Evolutionary conservation across 139 green algal species (phyloP), one percentile per base, ranked within the genome.

Genomic region (Volvox reticuliferus): DNA sequence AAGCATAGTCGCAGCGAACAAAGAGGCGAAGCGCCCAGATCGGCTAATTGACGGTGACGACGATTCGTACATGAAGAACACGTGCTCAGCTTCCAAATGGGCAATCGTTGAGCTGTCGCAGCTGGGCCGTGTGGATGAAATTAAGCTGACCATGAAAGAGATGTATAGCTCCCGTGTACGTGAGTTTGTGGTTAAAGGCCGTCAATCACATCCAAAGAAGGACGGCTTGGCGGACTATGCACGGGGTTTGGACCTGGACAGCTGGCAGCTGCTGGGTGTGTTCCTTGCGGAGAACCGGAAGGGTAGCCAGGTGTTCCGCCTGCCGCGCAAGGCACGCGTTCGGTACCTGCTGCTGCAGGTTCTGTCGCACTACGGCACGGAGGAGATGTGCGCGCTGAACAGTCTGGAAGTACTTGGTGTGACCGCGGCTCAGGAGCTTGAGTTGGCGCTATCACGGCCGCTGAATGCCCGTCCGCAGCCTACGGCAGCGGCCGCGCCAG

Each of bases 371-470:
- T 96, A 98, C 87, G 96, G 96, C 18, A 91, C n/a, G 0, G 97
- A 98, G 89, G 89, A 95, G 55, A 95, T 98, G 79, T 99, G 97
- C 79, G 96, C 97, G n/a, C 88, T 99, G n/a, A 99, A 99, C 88
- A 94, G 93, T 30, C 78, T 99, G 1, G 87, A 91, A n/a, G 93
- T 96, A 35, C 94, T 94, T 76, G 96, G 96, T 32, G 95, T 97
- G 77, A 97, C 95, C 63, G 97, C 97, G 30, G 94, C 95, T 26
- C 96, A 98, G 91, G 96, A 99, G 89, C 92, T 98, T 24, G 97
- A 99, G 73, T 95, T 95, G 36, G 94, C 95, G 35, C 91, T 99
- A 50, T 91, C 93, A 0, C 73, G 92, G 76, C 88, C 95, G 77
- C 87, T 36, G 62, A 86, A 63, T 50, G 28, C 65, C 30, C 77